phyloP scores from a whole-genome alignment of 768 basidiomycete species.

The Mrakia frigida region DNA sequence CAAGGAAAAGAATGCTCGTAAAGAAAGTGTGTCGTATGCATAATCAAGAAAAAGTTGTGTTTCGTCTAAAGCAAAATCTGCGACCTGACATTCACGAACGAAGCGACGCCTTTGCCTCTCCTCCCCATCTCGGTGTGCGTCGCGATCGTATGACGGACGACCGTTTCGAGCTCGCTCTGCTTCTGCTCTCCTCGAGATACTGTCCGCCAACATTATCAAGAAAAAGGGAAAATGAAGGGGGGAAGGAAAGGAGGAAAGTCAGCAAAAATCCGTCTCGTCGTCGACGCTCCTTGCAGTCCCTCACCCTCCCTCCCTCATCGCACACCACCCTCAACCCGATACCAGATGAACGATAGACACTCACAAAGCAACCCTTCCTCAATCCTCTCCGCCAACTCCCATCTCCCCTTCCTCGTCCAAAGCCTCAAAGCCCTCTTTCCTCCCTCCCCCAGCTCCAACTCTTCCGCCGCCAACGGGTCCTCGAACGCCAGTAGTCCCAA shows the following conservation, averaged over 20 bases:
- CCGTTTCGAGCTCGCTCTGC: slow-evolving; percentile 4
- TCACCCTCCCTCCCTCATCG: background rate
- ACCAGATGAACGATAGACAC: background rate
- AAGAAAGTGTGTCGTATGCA: too few relatives aligned
- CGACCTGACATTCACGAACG: slow-evolving; percentile 22
- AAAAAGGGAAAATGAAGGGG: background rate
- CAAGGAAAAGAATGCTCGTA: background rate
- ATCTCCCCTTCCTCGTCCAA: background rate
- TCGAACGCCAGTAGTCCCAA: slow-evolving; percentile 16
- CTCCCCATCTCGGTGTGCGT: slow-evolving; percentile 18
- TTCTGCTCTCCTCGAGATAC: background rate
- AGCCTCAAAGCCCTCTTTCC: background rate
- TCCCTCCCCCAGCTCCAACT: background rate
- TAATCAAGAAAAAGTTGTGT: too few relatives aligned
- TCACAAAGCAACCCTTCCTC: background rate
- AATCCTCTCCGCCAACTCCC: background rate
- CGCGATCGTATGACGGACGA: slow-evolving; percentile 18
- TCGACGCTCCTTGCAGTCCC: too few relatives aligned
- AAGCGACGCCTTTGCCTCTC: background rate
- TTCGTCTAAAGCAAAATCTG: background rate
- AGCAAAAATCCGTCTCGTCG: background rate
- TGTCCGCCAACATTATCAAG: background rate
- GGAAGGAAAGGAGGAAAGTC: background rate
- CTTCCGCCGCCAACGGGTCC: background rate
- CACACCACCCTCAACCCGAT: background rate